Conservation (phyloP, 345 rosid genomes). For the Gossypium raimondii region DNA sequence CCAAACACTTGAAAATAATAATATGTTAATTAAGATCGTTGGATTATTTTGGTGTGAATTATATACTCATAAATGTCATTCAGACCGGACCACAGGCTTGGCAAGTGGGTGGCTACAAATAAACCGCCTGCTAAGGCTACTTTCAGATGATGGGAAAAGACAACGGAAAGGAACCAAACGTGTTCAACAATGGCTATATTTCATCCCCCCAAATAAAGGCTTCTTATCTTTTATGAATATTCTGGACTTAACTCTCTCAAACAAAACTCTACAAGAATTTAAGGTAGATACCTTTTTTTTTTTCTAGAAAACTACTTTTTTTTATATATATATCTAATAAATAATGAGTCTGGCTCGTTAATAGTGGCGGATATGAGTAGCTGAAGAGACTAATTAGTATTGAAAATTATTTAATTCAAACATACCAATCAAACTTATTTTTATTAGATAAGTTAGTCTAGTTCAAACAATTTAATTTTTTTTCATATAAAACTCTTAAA, state of each 20-base stretch:
- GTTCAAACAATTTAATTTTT: no score
- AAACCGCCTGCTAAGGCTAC: not conserved
- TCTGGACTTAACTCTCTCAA: not conserved
- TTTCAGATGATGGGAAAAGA: slow-evolving; percentile 4
- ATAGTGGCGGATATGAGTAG: no score
- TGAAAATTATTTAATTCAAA: no score
- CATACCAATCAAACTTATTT: no score
- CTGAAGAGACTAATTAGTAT: no score
- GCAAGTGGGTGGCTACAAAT: not conserved
- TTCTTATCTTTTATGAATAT: not conserved
- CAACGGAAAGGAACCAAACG: not conserved
- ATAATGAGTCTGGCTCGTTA: no score
- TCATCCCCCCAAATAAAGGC: no score
- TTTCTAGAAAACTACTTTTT: no score
- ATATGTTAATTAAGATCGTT: not conserved
- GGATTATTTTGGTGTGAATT: not conserved
- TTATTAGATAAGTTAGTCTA: no score
- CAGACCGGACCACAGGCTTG: not conserved
- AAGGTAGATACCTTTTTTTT: not conserved
- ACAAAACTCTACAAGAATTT: not conserved
- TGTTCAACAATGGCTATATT: not conserved
- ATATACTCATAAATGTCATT: not conserved
- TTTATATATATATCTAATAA: no score
- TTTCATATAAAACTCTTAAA: no score
- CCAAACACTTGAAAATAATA: not conserved